These are phyloP conservation scores for Jaltomata sinuosa DNA, from an alignment of 257 asterid genomes.

Conservation along the genomic window DNA sequence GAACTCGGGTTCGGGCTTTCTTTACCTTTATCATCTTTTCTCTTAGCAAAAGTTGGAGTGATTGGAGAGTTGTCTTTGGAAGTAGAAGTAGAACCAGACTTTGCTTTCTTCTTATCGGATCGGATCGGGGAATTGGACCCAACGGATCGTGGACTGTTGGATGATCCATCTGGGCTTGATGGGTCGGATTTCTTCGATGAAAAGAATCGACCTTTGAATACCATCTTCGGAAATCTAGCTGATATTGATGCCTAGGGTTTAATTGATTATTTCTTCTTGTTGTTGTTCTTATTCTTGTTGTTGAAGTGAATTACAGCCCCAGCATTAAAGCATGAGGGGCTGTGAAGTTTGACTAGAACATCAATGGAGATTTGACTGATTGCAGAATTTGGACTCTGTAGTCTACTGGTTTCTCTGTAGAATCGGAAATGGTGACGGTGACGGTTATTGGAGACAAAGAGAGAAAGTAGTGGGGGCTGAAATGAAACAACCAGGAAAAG, in stretches of 20 bases:
- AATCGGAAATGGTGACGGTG: not conserved
- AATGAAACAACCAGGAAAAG: constrained; percentile 13
- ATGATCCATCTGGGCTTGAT: constrained; percentile 93
- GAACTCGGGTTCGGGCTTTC: constrained; percentile 13
- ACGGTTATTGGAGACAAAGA: not conserved
- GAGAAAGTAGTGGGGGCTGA: constrained; percentile 11
- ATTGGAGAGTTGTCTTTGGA: constrained; percentile 45
- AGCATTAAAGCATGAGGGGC: constrained; percentile 17
- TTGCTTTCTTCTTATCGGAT: constrained; percentile 74
- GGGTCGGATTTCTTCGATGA: constrained; percentile 86
- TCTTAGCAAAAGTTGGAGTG: constrained; percentile 34
- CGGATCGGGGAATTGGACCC: constrained; percentile 95
- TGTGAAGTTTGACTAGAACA: not conserved
- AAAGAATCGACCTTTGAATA: constrained; percentile 83
- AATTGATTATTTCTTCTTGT: not conserved
- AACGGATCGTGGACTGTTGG: constrained; percentile 74
- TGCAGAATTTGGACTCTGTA: not conserved
- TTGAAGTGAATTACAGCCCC: constrained; percentile 5
- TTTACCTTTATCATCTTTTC: constrained; percentile 44
- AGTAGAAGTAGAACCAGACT: constrained; percentile 36
- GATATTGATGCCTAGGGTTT: not conserved
- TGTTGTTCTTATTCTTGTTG: not conserved
- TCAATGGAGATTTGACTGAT: not conserved
- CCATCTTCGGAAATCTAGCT: constrained; percentile 34
- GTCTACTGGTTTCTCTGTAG: not conserved